Base-by-base conservation (phyloP, 2,329 filamentous ascomycete species). In the Penicillium italicum region DNA sequence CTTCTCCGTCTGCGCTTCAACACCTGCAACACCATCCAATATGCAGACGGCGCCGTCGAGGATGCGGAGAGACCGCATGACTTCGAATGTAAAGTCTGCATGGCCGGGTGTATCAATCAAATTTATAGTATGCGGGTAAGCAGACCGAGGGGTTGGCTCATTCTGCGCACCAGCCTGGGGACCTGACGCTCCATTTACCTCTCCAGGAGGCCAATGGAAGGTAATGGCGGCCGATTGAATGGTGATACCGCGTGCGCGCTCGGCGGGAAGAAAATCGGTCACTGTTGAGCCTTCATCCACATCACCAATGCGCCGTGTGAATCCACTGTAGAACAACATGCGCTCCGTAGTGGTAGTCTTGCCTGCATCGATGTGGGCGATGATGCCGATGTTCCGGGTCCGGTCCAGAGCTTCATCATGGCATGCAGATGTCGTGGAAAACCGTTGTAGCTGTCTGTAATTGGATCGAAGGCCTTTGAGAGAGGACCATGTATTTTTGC, bases 321-420 rank as follows among this genome's bases (percentile, higher is more conserved):
- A 86, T 46, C 94, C 93, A 71, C 91, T 95, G 69, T 97, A 96
- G 71, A 91, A 97, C 68, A 99, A 88, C 93, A 97, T 97, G 56
- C 94, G 91, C 84, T 99, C 94, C 4, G 94, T 97, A 0, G 94
- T 99, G 0, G 94, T 97, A 1, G 94, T 99, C 80, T 99, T 99
- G 9, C 94, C 94, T 54, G 94, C 94, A 85, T 97, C 94, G 62
- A 99, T 96, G 74, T 99, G 94, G 57, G 94, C 94, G 73, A 99
- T 97, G 64, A 99, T 97, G 59, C 94, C 94, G 71, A 99, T 97
- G 70, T 99, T 99, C 65, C 93, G 83, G 49, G 92, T 94, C 66
- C 84, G 84, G 37, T 83, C 79, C 18, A 85, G 77, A 58, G 69
- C 62, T 30, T 66, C 62, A 30, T 52, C 62, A 38, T 71, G 65